Base-by-base conservation (phyloP, 129 eudicot species). In the Saposhnikovia divaricata region DNA sequence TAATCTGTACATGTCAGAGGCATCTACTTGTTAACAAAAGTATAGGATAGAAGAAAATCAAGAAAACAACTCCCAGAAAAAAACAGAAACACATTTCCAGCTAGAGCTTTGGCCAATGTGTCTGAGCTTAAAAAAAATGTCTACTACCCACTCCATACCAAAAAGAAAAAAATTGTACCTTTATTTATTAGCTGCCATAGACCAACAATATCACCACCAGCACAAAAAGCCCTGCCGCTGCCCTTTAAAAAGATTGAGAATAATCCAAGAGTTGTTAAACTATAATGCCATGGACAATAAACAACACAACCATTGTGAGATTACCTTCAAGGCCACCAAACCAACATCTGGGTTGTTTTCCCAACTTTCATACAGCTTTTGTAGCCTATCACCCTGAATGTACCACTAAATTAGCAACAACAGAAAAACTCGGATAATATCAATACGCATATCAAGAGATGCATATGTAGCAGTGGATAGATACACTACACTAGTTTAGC, bases 191-290 rank as follows among this genome's bases (percentile, higher is more conserved):
- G 72, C 47, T 85, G 82, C 84, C 84, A 84, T 39, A 90, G 71
- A 51, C 87, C 25, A 79, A 90, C 92, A 81, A 93, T 83, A 85
- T 93, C 96, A 68, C 98, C 96, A 37, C 96, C 98, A 70, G 98
- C 96, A 80, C 86, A 83, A 87, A 93, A 90, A 61, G 91, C 92
- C 85, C 93, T 86, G 87, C 91, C 93, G 72, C 89, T 87, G 74
- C 98, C 98, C 98, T 93, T 85, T 81, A 87, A 72, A 78, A 80
- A 81, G 55, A 48, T 76, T 16, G 80, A 68, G 53, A 73, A 76
- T 37, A 1, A 76, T 75, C 42, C n/a, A 12, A 59, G 38, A 77
- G 77, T 71, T 85, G 66, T 37, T 46, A 47, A 28, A 75, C 23
- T 31, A 5, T 13, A 68, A 68, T 13, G 43, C 23, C 73, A 68